These are phyloP conservation scores for Solanum sitiens DNA, from an alignment of 257 asterid species.

Conservation along the genomic window DNA sequence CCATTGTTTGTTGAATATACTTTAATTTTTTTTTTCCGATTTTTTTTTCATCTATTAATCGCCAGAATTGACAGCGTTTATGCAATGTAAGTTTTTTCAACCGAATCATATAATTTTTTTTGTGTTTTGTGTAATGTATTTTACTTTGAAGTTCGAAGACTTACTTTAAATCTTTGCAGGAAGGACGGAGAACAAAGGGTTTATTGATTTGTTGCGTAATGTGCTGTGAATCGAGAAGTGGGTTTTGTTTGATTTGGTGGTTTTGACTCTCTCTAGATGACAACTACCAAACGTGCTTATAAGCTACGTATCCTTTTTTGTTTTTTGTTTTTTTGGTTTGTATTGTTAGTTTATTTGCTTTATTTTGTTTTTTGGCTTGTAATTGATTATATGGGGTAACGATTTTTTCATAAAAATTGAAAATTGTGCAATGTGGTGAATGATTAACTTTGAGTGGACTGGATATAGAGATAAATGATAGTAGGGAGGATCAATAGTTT, in stretches of 20 bases:
- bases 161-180: neutral
- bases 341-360: neutral
- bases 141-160: neutral
- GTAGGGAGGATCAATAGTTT: neutral
- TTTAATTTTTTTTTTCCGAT: neutral
- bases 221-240: neutral
- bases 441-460: neutral
- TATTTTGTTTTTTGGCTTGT: neutral
- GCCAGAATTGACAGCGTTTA: neutral
- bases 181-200: neutral
- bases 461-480: neutral
- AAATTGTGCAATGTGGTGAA: neutral
- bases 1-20: neutral
- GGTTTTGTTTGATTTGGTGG: neutral
- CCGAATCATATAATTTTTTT: neutral
- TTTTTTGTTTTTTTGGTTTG: neutral
- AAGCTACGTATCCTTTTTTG: constrained; percentile 91
- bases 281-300: constrained; percentile 92
- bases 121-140: neutral
- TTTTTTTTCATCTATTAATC: neutral
- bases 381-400: neutral
- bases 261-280: constrained; percentile 16
- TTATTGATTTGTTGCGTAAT: neutral
- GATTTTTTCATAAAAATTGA: neutral
- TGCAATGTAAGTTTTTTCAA: neutral